Evolutionary conservation across 2,329 filamentous ascomycete genomes (phyloP).

Genomic region (Sporothrix phasma): DNA sequence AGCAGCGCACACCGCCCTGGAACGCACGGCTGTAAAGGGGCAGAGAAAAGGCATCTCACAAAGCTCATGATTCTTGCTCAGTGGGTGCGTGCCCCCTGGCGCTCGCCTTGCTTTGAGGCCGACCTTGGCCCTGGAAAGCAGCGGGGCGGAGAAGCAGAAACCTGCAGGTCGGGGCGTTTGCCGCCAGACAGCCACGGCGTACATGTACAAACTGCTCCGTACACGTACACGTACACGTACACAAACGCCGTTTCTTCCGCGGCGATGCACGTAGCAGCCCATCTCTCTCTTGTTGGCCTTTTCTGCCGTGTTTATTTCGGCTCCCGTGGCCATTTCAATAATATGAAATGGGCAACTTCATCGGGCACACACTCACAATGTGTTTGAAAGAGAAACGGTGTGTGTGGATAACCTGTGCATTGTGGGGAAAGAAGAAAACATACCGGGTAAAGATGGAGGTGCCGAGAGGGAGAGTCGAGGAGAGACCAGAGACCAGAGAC

Average conservation of each 20-base stretch:
- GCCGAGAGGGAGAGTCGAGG: too few relatives aligned
- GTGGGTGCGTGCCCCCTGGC: too few relatives aligned
- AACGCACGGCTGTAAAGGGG: background rate
- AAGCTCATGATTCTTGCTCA: too few relatives aligned
- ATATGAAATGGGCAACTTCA: background rate
- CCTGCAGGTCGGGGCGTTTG: background rate
- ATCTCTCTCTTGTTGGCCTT: background rate
- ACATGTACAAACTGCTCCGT: background rate
- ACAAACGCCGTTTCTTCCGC: background rate
- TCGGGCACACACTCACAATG: background rate
- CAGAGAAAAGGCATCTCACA: background rate
- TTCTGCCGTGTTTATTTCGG: conserved; percentile 1
- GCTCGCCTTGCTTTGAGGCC: too few relatives aligned
- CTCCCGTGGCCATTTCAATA: background rate
- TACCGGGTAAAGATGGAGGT: too few relatives aligned
- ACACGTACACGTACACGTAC: too few relatives aligned
- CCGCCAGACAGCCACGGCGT: background rate
- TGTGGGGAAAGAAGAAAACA: conserved; percentile 1
- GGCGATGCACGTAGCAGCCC: background rate
- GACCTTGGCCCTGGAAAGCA: background rate
- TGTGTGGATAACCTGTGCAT: background rate
- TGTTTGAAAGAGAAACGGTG: background rate
- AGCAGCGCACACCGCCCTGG: conserved; percentile 1
- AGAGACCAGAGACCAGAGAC: background rate
- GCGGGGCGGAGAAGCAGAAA: background rate